These are phyloP conservation scores for Hyaloscypha bicolor DNA, from an alignment of 495 filamentous ascomycete species.

Conservation along the genomic window DNA sequence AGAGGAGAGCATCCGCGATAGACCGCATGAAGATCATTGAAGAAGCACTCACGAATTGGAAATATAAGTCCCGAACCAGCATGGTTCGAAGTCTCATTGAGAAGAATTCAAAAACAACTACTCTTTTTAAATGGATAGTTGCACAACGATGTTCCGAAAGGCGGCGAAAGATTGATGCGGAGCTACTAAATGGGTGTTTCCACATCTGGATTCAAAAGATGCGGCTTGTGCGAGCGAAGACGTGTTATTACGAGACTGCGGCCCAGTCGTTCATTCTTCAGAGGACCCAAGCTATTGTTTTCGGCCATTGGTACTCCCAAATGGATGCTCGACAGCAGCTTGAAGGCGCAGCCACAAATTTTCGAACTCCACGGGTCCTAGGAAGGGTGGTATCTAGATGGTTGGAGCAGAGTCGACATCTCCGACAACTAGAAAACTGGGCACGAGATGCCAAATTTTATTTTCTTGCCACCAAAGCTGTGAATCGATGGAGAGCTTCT, in stretches of 20 bases:
- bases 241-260: constrained; percentile 23
- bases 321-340: constrained; percentile 46
- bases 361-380: constrained; percentile 53
- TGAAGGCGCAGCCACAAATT: constrained; percentile 53
- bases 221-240: constrained; percentile 6
- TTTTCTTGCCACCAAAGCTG: constrained; percentile 52
- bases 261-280: constrained; percentile 19
- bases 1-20: constrained; percentile 56
- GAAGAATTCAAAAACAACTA: constrained; percentile 9
- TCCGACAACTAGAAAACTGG: constrained; percentile 53
- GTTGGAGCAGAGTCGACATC: constrained; percentile 46
- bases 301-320: constrained; percentile 48
- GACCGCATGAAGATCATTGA: constrained; percentile 55
- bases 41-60: constrained; percentile 67
- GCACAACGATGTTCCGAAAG: constrained; percentile 6
- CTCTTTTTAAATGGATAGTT: constrained; percentile 25
- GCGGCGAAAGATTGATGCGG: neutral
- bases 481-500: constrained; percentile 59
- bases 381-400: constrained; percentile 52
- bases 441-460: constrained; percentile 61
- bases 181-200: constrained; percentile 6
- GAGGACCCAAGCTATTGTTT: constrained; percentile 30
- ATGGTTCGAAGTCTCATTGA: constrained; percentile 8
- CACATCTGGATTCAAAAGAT: constrained; percentile 15
- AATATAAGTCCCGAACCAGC: constrained; percentile 51